These are phyloP conservation scores for Durotheca rogersii DNA, from an alignment of 495 filamentous ascomycete genomes.

Conservation along the genomic window DNA sequence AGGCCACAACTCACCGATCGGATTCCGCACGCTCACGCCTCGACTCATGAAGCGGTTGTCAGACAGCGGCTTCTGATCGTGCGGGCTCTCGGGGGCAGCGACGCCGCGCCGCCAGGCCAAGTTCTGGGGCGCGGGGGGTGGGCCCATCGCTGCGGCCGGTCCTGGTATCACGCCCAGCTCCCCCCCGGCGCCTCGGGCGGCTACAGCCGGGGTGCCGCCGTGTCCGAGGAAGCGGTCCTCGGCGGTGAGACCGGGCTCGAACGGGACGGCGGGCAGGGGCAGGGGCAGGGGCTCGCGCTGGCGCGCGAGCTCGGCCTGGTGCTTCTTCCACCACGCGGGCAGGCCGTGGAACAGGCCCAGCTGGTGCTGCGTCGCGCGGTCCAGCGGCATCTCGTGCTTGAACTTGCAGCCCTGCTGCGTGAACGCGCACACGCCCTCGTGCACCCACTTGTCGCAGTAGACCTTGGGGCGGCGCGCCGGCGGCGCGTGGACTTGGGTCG, in stretches of 20 bases:
- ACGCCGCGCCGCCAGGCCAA: conserved; percentile 16
- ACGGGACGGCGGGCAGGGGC: too few relatives aligned
- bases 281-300: too few relatives aligned
- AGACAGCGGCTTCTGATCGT: conserved; percentile 14
- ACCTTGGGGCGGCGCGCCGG: conserved; percentile 52
- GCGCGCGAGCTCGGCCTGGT: conserved; percentile 45
- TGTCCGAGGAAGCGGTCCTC: conserved; percentile 1
- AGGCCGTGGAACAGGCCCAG: conserved; percentile 62
- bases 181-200: too few relatives aligned
- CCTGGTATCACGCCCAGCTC: too few relatives aligned
- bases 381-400: conserved; percentile 82
- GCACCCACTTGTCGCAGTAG: conserved; percentile 86
- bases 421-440: conserved; percentile 80
- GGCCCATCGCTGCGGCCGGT: too few relatives aligned
- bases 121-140: too few relatives aligned
- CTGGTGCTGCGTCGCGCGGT: conserved; percentile 55
- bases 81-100: background rate
- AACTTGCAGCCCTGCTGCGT: conserved; percentile 81
- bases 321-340: conserved; percentile 54
- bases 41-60: conserved; percentile 1
- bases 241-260: background rate
- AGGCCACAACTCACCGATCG: conserved; percentile 2
- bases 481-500: background rate
- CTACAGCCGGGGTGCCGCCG: too few relatives aligned
- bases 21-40: conserved; percentile 7